These are phyloP conservation scores for Lachancea dasiensis DNA, from an alignment of 805 yeast species.

Conservation along the genomic window DNA sequence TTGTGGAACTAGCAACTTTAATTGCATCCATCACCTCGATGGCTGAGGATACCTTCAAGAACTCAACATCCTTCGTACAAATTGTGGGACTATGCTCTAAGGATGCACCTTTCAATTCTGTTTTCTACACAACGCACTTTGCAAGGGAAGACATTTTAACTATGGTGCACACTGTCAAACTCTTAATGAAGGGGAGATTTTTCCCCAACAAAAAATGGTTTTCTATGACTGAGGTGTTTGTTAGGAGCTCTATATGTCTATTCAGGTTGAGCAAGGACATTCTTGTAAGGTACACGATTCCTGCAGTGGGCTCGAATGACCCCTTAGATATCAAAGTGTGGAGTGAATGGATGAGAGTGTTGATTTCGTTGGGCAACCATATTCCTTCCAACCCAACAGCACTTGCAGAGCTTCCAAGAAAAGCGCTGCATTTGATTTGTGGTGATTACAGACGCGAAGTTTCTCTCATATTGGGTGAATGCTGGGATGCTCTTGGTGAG, in stretches of 20 bases:
- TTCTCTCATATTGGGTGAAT: slow-evolving; percentile 46
- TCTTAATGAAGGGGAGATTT: slow-evolving; percentile 47
- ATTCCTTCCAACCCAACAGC: slow-evolving; percentile 66
- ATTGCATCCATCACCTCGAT: slow-evolving; percentile 50
- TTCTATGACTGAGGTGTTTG: slow-evolving; percentile 52
- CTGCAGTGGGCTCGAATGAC: slow-evolving; percentile 41
- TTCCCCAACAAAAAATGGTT: slow-evolving; percentile 72
- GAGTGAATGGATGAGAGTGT: slow-evolving; percentile 57
- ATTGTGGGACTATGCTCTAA: slow-evolving; percentile 34
- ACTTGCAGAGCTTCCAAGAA: slow-evolving; percentile 64
- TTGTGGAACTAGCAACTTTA: slow-evolving; percentile 63
- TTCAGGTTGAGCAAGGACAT: slow-evolving; percentile 49
- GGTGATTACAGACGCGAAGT: slow-evolving; percentile 58
- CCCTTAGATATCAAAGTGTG: slow-evolving; percentile 60
- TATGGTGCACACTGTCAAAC: slow-evolving; percentile 44
- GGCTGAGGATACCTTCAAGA: slow-evolving; percentile 37
- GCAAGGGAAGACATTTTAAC: slow-evolving; percentile 37
- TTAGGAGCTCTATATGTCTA: slow-evolving; percentile 49
- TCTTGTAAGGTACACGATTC: slow-evolving; percentile 46
- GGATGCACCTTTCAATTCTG: slow-evolving; percentile 39
- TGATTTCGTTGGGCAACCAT: slow-evolving; percentile 55
- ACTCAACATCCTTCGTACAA: slow-evolving; percentile 38
- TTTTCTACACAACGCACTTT: slow-evolving; percentile 38
- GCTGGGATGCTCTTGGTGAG: slow-evolving; percentile 76
- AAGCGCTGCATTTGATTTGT: slow-evolving; percentile 59